These are phyloP conservation scores for Fusarium redolens DNA, from an alignment of 2,329 filamentous ascomycete genomes.

Conservation along the genomic window DNA sequence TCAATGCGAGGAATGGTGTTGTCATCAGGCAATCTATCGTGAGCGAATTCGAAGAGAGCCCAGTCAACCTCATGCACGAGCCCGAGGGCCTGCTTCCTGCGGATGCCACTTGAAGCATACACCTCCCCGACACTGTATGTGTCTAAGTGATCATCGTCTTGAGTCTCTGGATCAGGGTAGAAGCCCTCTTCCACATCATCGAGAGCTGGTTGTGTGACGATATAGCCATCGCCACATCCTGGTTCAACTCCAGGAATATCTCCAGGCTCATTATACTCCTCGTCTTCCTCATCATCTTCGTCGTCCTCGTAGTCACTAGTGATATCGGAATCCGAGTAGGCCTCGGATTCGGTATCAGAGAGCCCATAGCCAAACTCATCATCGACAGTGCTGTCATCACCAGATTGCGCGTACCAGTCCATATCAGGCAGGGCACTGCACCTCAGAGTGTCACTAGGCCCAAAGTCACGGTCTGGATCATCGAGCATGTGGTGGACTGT, in stretches of 20 bases:
- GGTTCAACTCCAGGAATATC: constrained; percentile 83
- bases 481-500: constrained; percentile 98
- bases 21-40: constrained; percentile 74
- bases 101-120: constrained; percentile 90
- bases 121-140: constrained; percentile 85
- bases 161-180: constrained; percentile 76
- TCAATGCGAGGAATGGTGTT: constrained; percentile 71
- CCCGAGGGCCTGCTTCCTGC: constrained; percentile 76
- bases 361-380: constrained; percentile 71
- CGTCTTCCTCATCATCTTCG: constrained; percentile 65
- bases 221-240: constrained; percentile 79
- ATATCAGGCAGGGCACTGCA: constrained; percentile 56
- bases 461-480: constrained; percentile 65
- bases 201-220: constrained; percentile 90
- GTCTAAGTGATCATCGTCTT: constrained; percentile 85
- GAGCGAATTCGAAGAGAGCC: constrained; percentile 86
- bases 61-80: constrained; percentile 94
- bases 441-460: constrained; percentile 42
- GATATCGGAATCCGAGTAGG: constrained; percentile 61
- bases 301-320: constrained; percentile 65
- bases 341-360: constrained; percentile 70
- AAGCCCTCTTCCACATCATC: constrained; percentile 88
- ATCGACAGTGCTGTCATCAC: constrained; percentile 56
- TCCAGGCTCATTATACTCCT: constrained; percentile 70
- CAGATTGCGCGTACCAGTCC: constrained; percentile 58